phyloP scores from a whole-genome alignment of 1,139 yeast genomes.

The Yarrowia galli region DNA sequence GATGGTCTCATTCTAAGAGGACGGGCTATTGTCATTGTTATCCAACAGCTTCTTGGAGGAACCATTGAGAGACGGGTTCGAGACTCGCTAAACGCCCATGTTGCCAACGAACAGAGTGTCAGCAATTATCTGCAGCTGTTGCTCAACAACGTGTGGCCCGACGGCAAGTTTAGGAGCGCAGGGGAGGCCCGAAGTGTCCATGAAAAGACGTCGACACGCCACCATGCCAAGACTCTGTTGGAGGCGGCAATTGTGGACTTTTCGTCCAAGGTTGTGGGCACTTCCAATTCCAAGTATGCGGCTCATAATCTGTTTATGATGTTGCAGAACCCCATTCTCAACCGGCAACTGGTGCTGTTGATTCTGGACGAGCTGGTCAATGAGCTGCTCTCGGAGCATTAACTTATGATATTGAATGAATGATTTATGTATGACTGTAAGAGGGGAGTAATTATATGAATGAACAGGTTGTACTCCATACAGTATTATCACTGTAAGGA shows the following conservation, averaged over 20 bases:
- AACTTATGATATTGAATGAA: slow-evolving; percentile 16
- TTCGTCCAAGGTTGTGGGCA: slow-evolving; percentile 78
- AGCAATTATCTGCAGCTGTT: slow-evolving; percentile 57
- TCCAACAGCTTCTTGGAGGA: slow-evolving; percentile 88
- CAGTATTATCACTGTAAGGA: too few species aligned
- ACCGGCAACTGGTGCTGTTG: slow-evolving; percentile 67
- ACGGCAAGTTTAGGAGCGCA: slow-evolving; percentile 53
- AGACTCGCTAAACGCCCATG: slow-evolving; percentile 59
- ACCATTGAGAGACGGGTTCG: slow-evolving; percentile 79
- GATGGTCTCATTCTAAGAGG: slow-evolving; percentile 77
- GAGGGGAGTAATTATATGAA: too few species aligned
- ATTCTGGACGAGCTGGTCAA: slow-evolving; percentile 61
- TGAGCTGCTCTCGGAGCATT: slow-evolving; percentile 51
- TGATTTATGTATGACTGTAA: neutral
- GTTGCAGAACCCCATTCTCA: slow-evolving; percentile 76
- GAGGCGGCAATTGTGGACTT: slow-evolving; percentile 67
- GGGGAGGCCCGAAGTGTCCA: slow-evolving; percentile 55
- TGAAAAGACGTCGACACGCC: slow-evolving; percentile 62
- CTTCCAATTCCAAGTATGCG: slow-evolving; percentile 68
- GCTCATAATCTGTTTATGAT: slow-evolving; percentile 65
- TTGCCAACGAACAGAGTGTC: slow-evolving; percentile 42
- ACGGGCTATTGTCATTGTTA: slow-evolving; percentile 76
- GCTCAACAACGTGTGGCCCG: slow-evolving; percentile 68
- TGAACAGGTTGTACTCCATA: too few species aligned
- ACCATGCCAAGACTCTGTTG: slow-evolving; percentile 66